Evolutionary conservation across 139 green algal species (phyloP), one percentile per base, ranked within the genome.

Genomic region (Closterium sp.): DNA sequence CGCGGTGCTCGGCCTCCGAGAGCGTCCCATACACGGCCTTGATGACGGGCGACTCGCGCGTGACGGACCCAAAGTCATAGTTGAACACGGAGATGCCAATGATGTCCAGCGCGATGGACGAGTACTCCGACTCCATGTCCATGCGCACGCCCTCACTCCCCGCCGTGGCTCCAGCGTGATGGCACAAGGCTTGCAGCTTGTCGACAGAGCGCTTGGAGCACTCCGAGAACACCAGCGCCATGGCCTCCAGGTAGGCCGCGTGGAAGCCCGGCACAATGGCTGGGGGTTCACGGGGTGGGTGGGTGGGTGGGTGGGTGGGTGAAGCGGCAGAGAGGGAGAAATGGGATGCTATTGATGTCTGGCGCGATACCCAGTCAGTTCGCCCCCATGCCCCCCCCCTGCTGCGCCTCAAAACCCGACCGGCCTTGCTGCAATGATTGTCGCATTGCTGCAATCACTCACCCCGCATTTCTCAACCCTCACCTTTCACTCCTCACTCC

Each of bases 81-180:
- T 99, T 99, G 96, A 99, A 99, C 70, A 99, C 97, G 2, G 97
- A 97, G 87, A 99, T 96, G 0, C 98, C 98, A 90, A 99, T 99
- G 95, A 99, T 99, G 93, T 99, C 98, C 92, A 99, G 95, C 2
- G 97, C 97, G 84, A 99, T 94, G 90, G 94, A 98, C 45, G 98
- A 96, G 92, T 99, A 99, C 92, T 98, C 97, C 31, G 95, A 91
- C 96, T 99, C 98, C 98, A 99, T 99, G 97, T 99, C 97, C 30
- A 94, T 17, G 17, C 87, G 85, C 32, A 28, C 89, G 24, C 17
- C 88, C 30, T 92, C 73, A 22, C n/a, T n/a, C n/a, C 9, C 88
- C 22, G 28, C 27, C 9, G 32, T 11, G 27, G 27, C 28, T 85
- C 29, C n/a, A 22, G 27, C 27, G 2, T 21, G 9, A 30, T 86